Conservation (phyloP, 805 yeast genomes). For the Clavispora phyllophila region DNA sequence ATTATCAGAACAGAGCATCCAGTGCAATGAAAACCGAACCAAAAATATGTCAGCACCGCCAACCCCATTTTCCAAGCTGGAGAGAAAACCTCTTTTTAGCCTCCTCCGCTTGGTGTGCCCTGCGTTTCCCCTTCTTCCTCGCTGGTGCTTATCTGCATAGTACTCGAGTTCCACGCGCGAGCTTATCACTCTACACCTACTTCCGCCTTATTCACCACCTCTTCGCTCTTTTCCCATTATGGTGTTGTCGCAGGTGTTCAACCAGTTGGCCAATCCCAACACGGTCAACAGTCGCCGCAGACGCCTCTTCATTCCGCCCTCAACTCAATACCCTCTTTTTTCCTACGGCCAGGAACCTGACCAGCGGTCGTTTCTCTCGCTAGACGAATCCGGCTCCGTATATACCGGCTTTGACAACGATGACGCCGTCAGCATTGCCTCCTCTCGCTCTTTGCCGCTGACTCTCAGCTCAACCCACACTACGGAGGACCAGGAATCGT, state of each 20-base stretch:
- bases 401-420: constrained; percentile 21
- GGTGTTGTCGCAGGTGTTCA: constrained; percentile 38
- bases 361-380: constrained; percentile 39
- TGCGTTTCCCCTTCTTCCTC: too few species aligned
- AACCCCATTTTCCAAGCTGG: too few species aligned
- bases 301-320: constrained; percentile 39
- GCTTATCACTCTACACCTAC: background rate
- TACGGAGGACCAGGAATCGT: constrained; percentile 34
- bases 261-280: constrained; percentile 37
- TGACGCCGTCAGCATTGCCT: constrained; percentile 38
- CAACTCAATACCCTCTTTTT: constrained; percentile 39
- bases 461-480: constrained; percentile 33
- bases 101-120: background rate
- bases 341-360: constrained; percentile 41
- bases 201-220: too few species aligned
- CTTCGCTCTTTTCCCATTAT: constrained; percentile 12
- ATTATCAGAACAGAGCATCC: too few species aligned
- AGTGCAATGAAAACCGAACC: too few species aligned
- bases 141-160: background rate
- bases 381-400: constrained; percentile 32
- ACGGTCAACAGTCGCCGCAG: constrained; percentile 32
- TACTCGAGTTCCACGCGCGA: background rate
- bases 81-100: too few species aligned
- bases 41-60: too few species aligned
- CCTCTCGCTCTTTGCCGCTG: constrained; percentile 39